Evolutionary conservation across 352 stramenopile genomes (phyloP).

Genomic region (Pythium dissimile): DNA sequence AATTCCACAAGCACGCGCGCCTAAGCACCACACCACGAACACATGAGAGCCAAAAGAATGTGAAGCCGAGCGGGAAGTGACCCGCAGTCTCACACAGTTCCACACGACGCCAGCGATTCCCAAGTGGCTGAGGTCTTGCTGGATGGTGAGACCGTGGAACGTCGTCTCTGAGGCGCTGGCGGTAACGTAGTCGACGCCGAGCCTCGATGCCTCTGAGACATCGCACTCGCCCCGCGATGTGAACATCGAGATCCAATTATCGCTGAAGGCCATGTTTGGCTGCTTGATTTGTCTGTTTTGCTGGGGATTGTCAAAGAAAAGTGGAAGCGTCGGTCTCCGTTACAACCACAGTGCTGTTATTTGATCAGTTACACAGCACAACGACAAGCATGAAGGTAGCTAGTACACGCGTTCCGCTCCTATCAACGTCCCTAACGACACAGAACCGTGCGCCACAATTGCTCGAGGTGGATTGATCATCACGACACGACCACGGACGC

Average conservation of each 20-base stretch:
- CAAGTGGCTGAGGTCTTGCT: conserved; percentile 40
- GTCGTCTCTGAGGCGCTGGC: conserved; percentile 35
- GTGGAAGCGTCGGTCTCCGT: not conserved
- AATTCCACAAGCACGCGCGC: conserved; percentile 43
- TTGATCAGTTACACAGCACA: not conserved
- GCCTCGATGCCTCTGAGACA: conserved; percentile 13
- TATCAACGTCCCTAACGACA: conserved; percentile 10
- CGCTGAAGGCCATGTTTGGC: conserved; percentile 21
- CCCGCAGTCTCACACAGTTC: conserved; percentile 68
- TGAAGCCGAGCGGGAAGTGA: no score
- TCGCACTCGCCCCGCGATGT: not conserved
- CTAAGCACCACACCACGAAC: no score
- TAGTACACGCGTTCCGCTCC: not conserved
- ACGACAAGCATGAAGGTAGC: no score
- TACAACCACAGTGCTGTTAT: not conserved
- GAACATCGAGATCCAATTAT: conserved; percentile 40
- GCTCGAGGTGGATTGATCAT: no score
- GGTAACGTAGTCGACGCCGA: conserved; percentile 58
- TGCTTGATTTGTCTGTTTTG: not conserved
- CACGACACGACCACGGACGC: not conserved
- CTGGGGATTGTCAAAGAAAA: not conserved
- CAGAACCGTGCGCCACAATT: no score
- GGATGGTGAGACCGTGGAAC: conserved; percentile 27
- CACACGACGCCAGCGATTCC: conserved; percentile 72
- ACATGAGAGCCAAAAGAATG: not conserved